Evolutionary conservation across 805 yeast genomes (phyloP).

Genomic region (Yarrowia sp.): DNA sequence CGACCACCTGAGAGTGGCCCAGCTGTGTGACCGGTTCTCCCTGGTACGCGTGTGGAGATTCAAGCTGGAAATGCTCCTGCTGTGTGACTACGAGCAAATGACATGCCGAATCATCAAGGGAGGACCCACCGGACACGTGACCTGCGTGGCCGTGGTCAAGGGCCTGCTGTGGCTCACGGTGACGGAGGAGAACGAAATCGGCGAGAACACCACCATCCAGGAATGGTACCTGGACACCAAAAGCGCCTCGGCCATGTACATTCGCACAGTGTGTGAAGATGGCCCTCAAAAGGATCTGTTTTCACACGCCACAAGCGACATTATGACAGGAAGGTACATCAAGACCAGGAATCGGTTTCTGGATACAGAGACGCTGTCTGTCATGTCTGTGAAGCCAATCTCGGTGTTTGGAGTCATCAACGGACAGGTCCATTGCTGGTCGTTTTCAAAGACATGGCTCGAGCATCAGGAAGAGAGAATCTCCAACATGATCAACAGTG

Average conservation of each 20-base stretch:
- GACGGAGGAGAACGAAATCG: not conserved
- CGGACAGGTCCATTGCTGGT: slow-evolving; percentile 12
- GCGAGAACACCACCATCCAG: slow-evolving; percentile 2
- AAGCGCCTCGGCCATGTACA: slow-evolving; percentile 3
- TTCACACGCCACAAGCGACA: slow-evolving; percentile 12
- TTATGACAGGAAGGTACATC: slow-evolving; percentile 23
- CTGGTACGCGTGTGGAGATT: slow-evolving; percentile 26
- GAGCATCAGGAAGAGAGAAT: slow-evolving; percentile 2
- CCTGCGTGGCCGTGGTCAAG: slow-evolving; percentile 21
- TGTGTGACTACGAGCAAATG: slow-evolving; percentile 30
- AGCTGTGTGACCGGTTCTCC: slow-evolving; percentile 20
- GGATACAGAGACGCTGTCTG: slow-evolving; percentile 6
- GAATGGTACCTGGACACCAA: slow-evolving; percentile 31
- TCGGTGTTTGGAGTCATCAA: slow-evolving; percentile 9
- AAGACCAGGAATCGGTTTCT: not conserved
- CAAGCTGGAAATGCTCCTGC: slow-evolving; percentile 9
- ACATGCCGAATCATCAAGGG: slow-evolving; percentile 27
- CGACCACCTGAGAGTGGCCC: slow-evolving; percentile 22
- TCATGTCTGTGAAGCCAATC: not conserved
- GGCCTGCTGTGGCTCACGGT: slow-evolving; percentile 27
- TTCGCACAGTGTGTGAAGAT: slow-evolving; percentile 14
- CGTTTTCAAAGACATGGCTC: slow-evolving; percentile 6
- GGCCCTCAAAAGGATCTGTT: slow-evolving; percentile 6
- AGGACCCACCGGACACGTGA: slow-evolving; percentile 12
- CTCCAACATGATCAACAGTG: slow-evolving; percentile 1